Conservation (phyloP, 75 land plant species). For the Pinus albicaulis region DNA sequence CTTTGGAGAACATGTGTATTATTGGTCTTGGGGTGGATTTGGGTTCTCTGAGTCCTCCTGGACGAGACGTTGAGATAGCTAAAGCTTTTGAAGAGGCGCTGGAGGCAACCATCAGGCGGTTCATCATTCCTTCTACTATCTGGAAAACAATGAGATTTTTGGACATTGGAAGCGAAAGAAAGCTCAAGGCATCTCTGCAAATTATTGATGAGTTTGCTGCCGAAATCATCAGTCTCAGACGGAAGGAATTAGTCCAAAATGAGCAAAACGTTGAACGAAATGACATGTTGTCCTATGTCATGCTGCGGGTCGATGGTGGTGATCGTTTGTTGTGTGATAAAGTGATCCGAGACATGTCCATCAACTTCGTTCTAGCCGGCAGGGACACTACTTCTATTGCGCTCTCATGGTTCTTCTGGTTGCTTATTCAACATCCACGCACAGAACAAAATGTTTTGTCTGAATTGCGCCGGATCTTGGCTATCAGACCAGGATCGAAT, state of each 20-base stretch:
- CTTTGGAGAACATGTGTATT: constrained; percentile 29
- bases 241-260: constrained; percentile 10
- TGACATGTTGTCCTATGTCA: constrained; percentile 21
- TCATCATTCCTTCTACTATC: constrained; percentile 12
- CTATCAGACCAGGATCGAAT: no score
- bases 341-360: constrained; percentile 34
- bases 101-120: constrained; percentile 9
- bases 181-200: background rate
- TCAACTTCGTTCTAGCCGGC: constrained; percentile 67
- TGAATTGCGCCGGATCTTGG: background rate
- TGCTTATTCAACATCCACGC: constrained; percentile 37
- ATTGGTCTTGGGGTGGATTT: constrained; percentile 28
- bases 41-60: background rate
- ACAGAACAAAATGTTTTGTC: constrained; percentile 36
- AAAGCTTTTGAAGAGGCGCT: constrained; percentile 19
- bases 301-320: constrained; percentile 11
- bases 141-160: constrained; percentile 21
- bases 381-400: constrained; percentile 69
- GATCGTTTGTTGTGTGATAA: constrained; percentile 8
- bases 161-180: constrained; percentile 13
- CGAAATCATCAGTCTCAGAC: constrained; percentile 14
- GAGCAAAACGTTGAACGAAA: background rate
- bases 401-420: constrained; percentile 75
- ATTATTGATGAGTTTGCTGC: constrained; percentile 6
- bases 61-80: background rate